Conservation (phyloP, 192 early-diverging fungal genomes). For the Entomortierella parvispora region DNA sequence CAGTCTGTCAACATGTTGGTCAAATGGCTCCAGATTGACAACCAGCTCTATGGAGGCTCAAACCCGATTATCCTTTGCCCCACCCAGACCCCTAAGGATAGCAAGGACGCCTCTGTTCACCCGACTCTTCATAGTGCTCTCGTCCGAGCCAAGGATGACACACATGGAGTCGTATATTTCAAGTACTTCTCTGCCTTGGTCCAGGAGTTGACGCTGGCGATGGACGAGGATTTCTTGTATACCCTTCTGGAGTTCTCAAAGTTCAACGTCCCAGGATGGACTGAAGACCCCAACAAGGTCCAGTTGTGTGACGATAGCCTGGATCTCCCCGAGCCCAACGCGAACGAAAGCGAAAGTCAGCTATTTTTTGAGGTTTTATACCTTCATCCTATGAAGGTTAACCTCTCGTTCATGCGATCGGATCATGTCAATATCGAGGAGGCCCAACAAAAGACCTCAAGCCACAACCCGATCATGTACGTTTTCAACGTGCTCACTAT, state of each 20-base stretch:
- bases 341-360: slow-evolving; percentile 73
- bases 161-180: slow-evolving; percentile 95
- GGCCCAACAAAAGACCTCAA: slow-evolving; percentile 54
- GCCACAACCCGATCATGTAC: slow-evolving; percentile 66
- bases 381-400: slow-evolving; percentile 94
- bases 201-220: slow-evolving; percentile 94
- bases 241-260: slow-evolving; percentile 88
- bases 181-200: slow-evolving; percentile 92
- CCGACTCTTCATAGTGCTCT: slow-evolving; percentile 79
- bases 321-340: slow-evolving; percentile 77
- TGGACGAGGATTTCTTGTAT: slow-evolving; percentile 94
- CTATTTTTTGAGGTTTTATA: slow-evolving; percentile 96
- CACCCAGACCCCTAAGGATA: slow-evolving; percentile 81
- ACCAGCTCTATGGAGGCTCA: slow-evolving; percentile 88
- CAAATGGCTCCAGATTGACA: slow-evolving; percentile 96
- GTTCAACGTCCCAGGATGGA: slow-evolving; percentile 76
- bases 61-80: slow-evolving; percentile 97
- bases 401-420: slow-evolving; percentile 95
- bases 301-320: slow-evolving; percentile 61
- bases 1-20: slow-evolving; percentile 81
- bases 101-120: slow-evolving; percentile 60
- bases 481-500: slow-evolving; percentile 91
- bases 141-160: slow-evolving; percentile 89
- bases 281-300: slow-evolving; percentile 39
- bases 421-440: slow-evolving; percentile 74